Evolutionary conservation across 805 yeast genomes (phyloP).

Genomic region (Torulaspora franciscae): DNA sequence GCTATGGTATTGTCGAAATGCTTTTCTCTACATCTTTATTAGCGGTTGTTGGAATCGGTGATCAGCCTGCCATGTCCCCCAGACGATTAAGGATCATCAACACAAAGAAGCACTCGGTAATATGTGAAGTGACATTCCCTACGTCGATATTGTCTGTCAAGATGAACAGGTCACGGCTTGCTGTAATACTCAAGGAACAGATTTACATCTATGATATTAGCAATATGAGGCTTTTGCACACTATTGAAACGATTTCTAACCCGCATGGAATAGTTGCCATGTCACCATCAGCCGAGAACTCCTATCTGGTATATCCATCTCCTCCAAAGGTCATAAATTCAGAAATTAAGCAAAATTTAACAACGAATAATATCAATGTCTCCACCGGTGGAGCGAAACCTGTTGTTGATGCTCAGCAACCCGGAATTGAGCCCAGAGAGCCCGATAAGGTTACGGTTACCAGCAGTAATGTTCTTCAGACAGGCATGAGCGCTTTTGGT

Average conservation of each 20-base stretch:
- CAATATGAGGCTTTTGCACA: conserved; percentile 59
- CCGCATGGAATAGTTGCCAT: conserved; percentile 58
- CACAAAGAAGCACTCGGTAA: conserved; percentile 56
- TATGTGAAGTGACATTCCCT: conserved; percentile 71
- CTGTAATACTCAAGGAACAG: conserved; percentile 59
- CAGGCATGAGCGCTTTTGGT: conserved; percentile 1
- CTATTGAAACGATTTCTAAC: conserved; percentile 46
- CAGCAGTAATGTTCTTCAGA: not conserved
- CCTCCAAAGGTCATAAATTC: conserved; percentile 54
- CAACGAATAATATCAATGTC: conserved; percentile 30
- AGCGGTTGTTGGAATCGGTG: conserved; percentile 70
- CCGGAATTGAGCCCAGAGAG: not conserved
- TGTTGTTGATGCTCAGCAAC: conserved; percentile 1
- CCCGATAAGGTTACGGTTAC: not conserved
- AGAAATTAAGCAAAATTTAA: conserved; percentile 30
- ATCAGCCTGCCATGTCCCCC: conserved; percentile 64
- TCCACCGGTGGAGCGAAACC: conserved; percentile 6
- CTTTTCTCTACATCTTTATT: conserved; percentile 66
- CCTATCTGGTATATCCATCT: conserved; percentile 67
- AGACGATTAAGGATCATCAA: conserved; percentile 77
- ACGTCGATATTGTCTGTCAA: conserved; percentile 55
- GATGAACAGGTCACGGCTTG: conserved; percentile 59
- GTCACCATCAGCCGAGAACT: conserved; percentile 48
- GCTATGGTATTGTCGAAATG: conserved; percentile 70
- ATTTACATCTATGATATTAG: conserved; percentile 69